Base-by-base conservation (phyloP, 2,329 filamentous ascomycete genomes). In the Nannizzia gypsea region DNA sequence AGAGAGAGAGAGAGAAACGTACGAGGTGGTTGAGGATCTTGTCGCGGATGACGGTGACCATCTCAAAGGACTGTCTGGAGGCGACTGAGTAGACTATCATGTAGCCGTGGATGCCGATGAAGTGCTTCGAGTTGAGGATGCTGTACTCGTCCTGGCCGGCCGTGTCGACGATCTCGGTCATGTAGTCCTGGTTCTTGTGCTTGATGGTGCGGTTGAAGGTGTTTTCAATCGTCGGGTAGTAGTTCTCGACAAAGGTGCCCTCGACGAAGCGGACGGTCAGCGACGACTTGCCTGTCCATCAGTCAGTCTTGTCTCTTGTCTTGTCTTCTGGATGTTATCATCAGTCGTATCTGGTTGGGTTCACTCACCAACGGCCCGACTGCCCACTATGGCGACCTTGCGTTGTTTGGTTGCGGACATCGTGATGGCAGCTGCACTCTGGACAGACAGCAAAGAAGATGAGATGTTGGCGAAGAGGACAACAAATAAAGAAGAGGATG, bases 91-190 rank as follows among this genome's bases (percentile, higher is more conserved):
- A 99, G 56, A 96, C 92, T 62, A 99, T 87, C 83, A 99, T 90
- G 75, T 97, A 99, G 60, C 93, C 93, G 78, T 99, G 93, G 66
- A 97, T 97, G 64, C 93, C 93, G 73, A 99, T 97, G 70, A 97
- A 97, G 73, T 97, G 92, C 78, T 97, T 97, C 64, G 89, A 95
- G 76, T 96, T 97, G 63, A 99, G 81, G 65, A 97, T 96, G 71
- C 89, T 95, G 79, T 99, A 99, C 76, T 99, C 93, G 79, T 99
- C 93, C 87, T 96, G 91, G 62, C 93, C 93, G 58, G 93, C 93
- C 28, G 93, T 99, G 73, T 99, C 93, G 73, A 99, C 93, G 69
- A 99, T 97, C 77, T 99, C 93, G 11, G 91, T 96, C 57, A 89
- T 85, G 74, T 86, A 99, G 66, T 97, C 93, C 74, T 96, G 90